Base-by-base conservation (phyloP, 805 yeast genomes). In the Starmerella sirachaensis region DNA sequence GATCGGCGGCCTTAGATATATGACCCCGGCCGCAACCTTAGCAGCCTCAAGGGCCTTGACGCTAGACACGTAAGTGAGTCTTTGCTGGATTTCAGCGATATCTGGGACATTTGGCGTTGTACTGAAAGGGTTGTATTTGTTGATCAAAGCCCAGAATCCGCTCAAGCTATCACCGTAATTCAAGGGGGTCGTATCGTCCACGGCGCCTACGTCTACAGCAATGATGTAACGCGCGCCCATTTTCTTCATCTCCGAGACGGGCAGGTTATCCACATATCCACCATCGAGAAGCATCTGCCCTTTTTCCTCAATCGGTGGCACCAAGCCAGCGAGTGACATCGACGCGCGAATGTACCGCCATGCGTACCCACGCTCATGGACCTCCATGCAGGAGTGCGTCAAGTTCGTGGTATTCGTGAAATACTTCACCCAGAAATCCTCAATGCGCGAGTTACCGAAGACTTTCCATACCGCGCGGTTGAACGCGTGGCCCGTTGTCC, bases 401-500 rank as follows among this genome's bases (percentile, higher is more conserved):
- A 88, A 83, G 55, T 88, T 88, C 12, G 98, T 88, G 1, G 97
- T 83, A 55, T 91, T 88, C 52, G 91, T 76, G 55, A 73, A 88
- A 56, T 72, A 88, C 44, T 70, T 76, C 43, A 88, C 69, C 98
- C 98, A 88, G 57, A 88, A 88, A 55, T 88, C 98, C 56, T 88
- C 98, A 47, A 88, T 84, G 51, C 94, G 76, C 11, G 77, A 70
- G 46, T 83, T 88, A 0, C 97, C 96, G 62, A 88, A 81, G 0
- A 83, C 74, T 57, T 91, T 88, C 95, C 96, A 91, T n/a, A 88
- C 74, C 34, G 98, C 97, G 48, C 97, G 67, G 58, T 88, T 88
- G 59, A 88, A 88, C 57, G 85, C 97, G 58, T 91, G 94, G 1
- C 98, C 98, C 1, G 98, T 91, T 9, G 93, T 81, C 55, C 93